Evolutionary conservation across 306 rosid genomes (phyloP).

Genomic region (Cucumis hystrix): DNA sequence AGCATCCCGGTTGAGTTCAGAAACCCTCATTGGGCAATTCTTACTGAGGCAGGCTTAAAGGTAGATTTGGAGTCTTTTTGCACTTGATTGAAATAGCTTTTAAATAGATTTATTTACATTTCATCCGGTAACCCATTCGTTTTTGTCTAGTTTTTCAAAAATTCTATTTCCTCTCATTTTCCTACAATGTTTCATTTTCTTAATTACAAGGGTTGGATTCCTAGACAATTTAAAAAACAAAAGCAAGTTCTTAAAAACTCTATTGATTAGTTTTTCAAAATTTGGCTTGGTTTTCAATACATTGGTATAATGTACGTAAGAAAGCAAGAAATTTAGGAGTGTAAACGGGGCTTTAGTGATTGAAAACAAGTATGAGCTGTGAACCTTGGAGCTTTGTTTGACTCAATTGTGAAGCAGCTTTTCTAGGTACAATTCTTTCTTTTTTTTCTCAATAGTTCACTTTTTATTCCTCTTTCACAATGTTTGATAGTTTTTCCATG

Average conservation of each 20-base stretch:
- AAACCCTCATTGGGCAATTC: neutral
- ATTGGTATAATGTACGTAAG: too few species aligned
- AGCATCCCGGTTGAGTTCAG: neutral
- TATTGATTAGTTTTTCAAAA: too few species aligned
- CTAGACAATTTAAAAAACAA: too few species aligned
- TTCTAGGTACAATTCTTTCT: neutral
- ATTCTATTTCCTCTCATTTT: too few species aligned
- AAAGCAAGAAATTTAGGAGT: too few species aligned
- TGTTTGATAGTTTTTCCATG: neutral
- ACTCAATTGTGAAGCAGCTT: neutral
- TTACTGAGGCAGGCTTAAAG: neutral
- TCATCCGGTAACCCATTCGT: too few species aligned
- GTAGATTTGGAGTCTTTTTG: neutral
- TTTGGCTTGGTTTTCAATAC: too few species aligned
- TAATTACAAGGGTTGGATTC: too few species aligned
- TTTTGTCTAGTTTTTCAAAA: too few species aligned
- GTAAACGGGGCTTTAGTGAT: neutral
- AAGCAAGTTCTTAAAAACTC: too few species aligned
- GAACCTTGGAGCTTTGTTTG: neutral
- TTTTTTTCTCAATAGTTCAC: neutral
- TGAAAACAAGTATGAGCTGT: neutral
- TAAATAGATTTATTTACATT: neutral
- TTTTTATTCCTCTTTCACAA: neutral
- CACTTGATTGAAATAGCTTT: neutral
- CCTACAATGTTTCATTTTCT: too few species aligned